Percentiles rank a stretch among this genome's conserved stretches.
phyloP scores from a whole-genome alignment of 345 rosid genomes.

The Citrus trifoliata region DNA sequence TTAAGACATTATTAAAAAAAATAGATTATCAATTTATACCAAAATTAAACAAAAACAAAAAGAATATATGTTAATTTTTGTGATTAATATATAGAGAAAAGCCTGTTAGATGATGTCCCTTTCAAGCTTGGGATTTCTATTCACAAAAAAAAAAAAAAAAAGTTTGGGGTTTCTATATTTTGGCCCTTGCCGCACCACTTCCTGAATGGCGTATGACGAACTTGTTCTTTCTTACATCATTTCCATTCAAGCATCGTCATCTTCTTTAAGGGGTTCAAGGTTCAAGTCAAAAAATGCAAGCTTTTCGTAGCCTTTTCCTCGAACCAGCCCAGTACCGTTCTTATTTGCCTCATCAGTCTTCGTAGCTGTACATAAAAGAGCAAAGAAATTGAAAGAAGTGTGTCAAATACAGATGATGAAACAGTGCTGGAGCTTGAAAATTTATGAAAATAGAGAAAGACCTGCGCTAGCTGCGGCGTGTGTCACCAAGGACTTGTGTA shows the following conservation, averaged over 20 bases:
- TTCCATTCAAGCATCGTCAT: background rate
- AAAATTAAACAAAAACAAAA: no score
- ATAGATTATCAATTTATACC: no score
- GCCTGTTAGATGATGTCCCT: no score
- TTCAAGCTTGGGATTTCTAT: no score
- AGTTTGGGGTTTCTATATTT: no score
- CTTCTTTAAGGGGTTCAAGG: background rate
- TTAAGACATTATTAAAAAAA: no score
- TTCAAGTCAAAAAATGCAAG: slow-evolving; percentile 5
- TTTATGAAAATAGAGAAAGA: background rate
- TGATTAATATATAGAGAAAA: no score
- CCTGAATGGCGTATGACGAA: background rate
- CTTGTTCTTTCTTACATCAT: background rate
- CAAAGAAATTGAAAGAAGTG: background rate
- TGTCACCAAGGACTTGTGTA: slow-evolving; percentile 12
- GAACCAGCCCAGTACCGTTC: background rate
- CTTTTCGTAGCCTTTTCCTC: background rate
- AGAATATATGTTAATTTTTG: no score
- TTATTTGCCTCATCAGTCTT: background rate
- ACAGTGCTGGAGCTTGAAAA: no score
- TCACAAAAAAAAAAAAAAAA: no score
- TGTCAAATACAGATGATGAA: background rate
- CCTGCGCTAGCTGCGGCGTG: background rate
- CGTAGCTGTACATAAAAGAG: background rate
- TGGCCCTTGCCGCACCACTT: no score